Evolutionary conservation across 78 protist species (phyloP).

Genomic region (Dictyostelium firmibasis): DNA sequence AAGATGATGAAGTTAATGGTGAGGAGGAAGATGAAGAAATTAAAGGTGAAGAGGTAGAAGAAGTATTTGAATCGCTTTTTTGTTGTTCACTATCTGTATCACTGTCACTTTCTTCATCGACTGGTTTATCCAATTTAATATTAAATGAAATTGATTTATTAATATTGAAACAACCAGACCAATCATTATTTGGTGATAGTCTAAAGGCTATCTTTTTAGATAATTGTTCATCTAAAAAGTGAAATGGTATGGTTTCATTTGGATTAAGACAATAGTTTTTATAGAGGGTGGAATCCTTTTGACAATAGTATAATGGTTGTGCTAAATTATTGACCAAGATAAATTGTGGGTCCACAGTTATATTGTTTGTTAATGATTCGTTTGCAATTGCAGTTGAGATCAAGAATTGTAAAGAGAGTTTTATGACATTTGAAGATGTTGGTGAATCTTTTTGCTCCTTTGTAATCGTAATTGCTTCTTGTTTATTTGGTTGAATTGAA

Average conservation of each 20-base stretch:
- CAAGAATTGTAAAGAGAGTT: conserved; percentile 1
- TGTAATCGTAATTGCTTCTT: background rate
- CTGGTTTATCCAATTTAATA: conserved; percentile 4
- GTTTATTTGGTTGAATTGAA: background rate
- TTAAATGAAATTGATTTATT: conserved; percentile 25
- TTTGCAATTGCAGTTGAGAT: background rate
- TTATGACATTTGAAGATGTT: background rate
- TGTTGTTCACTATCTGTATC: background rate
- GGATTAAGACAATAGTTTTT: conserved; percentile 6
- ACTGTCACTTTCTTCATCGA: background rate
- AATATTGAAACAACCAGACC: conserved; percentile 48
- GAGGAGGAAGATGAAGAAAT: background rate
- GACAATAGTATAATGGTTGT: conserved; percentile 23
- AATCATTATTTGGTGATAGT: background rate
- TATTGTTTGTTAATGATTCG: conserved; percentile 4
- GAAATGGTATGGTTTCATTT: conserved; percentile 45
- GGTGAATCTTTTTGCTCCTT: background rate
- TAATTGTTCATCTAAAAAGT: conserved; percentile 7
- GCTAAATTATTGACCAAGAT: conserved; percentile 51
- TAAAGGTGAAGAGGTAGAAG: background rate
- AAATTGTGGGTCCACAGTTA: conserved; percentile 48
- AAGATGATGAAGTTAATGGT: background rate
- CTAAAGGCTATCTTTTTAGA: background rate
- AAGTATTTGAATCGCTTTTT: too few species aligned
- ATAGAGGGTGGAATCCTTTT: conserved; percentile 1